Evolutionary conservation across 192 early-diverging fungal species (phyloP), one percentile per base, ranked within the genome.

Genomic region (Coemansia sp.): DNA sequence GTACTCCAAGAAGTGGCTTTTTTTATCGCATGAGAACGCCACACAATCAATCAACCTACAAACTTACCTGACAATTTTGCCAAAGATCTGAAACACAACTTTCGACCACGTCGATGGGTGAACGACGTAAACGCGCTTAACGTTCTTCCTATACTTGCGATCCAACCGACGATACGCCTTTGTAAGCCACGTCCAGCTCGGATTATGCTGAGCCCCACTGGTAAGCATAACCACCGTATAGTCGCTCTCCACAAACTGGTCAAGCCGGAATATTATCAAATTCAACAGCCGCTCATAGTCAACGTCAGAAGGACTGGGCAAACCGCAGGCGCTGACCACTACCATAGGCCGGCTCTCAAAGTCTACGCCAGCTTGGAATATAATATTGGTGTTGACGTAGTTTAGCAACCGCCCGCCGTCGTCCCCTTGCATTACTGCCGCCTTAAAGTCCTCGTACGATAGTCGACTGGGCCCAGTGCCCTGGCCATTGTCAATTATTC

Each of bases 81-180:
- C 80, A 36, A 82, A 32, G 27, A 82, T 51, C 66, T 72, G 71
- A 45, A 82, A 77, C 3, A 82, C 7, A 14, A 82, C 39, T 42
- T 77, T 77, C 5, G 80, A 69, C 88, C 91, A 93, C 46, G 87
- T 80, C 6, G 92, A 90, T 10, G 94, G 90, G 80, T 98, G 95
- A 2, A 98, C 94, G 21, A 98, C 88, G 76, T 93, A 93, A 0
- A 98, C 76, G 39, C 85, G 87, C 81, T 96, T 97, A 31, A 98
- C 78, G 78, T 98, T 95, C 78, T 98, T 98, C 36, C 94, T 89
- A 82, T 92, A 90, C 92, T 89, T 92, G 74, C 94, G 70, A 44
- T 88, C 87, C 25, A 97, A 67, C 12, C 87, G 83, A 4, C 89
- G 75, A 65, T 97, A 95, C 23, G 94, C 93, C 74, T 86, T 88